phyloP scores from a whole-genome alignment of 352 stramenopile species.

The Aphanomyces cochlioides region DNA sequence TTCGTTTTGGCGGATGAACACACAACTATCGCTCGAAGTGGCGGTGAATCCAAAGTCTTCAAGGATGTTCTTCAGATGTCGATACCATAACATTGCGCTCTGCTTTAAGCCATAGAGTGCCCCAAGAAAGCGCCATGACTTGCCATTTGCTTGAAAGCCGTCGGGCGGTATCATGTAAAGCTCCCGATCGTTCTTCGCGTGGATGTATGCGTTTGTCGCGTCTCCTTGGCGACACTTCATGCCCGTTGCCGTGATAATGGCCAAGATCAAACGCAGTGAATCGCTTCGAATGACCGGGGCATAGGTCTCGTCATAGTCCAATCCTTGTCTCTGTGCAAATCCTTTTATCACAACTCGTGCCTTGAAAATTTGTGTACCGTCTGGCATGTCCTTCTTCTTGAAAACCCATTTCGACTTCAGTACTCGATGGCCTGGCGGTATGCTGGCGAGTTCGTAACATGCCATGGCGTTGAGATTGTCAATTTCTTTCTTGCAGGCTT shows the following conservation, averaged over 20 bases:
- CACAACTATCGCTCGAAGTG: neutral
- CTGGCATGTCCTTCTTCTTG: constrained; percentile 8
- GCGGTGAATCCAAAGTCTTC: neutral
- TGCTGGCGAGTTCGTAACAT: neutral
- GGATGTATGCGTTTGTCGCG: neutral
- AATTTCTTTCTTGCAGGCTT: neutral
- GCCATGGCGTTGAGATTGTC: neutral
- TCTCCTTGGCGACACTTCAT: constrained; percentile 6
- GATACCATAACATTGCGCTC: neutral
- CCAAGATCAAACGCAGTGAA: neutral
- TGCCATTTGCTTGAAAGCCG: neutral
- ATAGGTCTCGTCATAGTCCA: neutral
- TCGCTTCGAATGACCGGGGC: neutral
- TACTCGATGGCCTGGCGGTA: neutral
- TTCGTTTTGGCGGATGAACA: neutral
- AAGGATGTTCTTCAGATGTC: neutral
- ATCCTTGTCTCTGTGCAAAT: neutral
- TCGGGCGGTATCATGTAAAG: neutral
- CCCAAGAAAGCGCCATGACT: neutral
- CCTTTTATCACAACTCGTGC: neutral
- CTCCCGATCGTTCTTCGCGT: neutral
- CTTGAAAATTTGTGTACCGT: constrained; percentile 1
- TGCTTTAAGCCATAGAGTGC: constrained; percentile 1
- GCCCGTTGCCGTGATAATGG: neutral
- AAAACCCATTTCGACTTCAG: neutral